phyloP scores from a whole-genome alignment of 495 filamentous ascomycete species.

The Aspergillus conjunctus region DNA sequence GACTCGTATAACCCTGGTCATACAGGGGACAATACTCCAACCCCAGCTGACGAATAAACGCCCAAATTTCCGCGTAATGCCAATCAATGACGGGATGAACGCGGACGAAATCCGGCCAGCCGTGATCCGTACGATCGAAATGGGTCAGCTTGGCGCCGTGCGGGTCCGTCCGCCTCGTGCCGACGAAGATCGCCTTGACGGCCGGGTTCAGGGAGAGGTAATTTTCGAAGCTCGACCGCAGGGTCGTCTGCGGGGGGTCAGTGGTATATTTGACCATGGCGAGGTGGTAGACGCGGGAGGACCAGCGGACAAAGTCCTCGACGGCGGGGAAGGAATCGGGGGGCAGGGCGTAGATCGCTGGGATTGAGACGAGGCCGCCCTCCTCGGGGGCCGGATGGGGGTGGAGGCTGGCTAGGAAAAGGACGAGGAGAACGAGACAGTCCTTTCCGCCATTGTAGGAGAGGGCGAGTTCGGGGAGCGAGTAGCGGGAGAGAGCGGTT shows the following conservation, averaged over 20 bases:
- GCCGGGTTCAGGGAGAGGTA: slow-evolving; percentile 65
- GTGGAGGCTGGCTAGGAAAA: slow-evolving; percentile 74
- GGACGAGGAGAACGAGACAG: slow-evolving; percentile 89
- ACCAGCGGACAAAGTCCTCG: slow-evolving; percentile 74
- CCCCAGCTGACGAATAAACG: slow-evolving; percentile 77
- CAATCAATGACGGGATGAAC: slow-evolving; percentile 96
- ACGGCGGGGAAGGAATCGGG: slow-evolving; percentile 80
- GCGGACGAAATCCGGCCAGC: slow-evolving; percentile 91
- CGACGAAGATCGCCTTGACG: slow-evolving; percentile 87
- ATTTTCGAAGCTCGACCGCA: slow-evolving; percentile 64
- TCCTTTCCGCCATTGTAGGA: slow-evolving; percentile 99
- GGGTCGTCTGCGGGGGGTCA: slow-evolving; percentile 53
- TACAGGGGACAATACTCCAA: slow-evolving; percentile 86
- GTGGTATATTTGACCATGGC: slow-evolving; percentile 75
- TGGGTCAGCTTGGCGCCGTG: slow-evolving; percentile 75
- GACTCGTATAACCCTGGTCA: slow-evolving; percentile 79
- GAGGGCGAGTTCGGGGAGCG: slow-evolving; percentile 76
- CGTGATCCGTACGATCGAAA: slow-evolving; percentile 84
- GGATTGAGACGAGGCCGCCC: slow-evolving; percentile 47
- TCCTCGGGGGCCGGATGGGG: slow-evolving; percentile 25
- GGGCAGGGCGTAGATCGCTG: slow-evolving; percentile 86
- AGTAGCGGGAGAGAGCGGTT: slow-evolving; percentile 70
- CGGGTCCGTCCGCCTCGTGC: slow-evolving; percentile 88
- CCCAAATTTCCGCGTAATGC: slow-evolving; percentile 96
- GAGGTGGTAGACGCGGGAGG: slow-evolving; percentile 69